Base-by-base conservation (phyloP, 1,284 basidiomycete genomes). In the Blastosporella zonata region DNA sequence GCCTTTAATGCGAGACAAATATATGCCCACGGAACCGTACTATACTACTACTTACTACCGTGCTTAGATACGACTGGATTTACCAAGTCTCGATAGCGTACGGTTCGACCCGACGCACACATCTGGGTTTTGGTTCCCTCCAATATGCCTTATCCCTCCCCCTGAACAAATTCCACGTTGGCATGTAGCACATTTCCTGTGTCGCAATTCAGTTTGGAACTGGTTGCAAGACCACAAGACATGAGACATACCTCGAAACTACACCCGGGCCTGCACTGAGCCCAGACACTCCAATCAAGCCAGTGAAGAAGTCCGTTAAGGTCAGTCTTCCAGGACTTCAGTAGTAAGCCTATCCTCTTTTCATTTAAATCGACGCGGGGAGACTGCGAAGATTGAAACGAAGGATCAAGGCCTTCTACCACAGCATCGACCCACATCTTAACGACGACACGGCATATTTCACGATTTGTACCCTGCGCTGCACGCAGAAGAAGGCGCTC, bases 221-320 rank as follows among this genome's bases (percentile, higher is more conserved):
- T 25, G 34, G 22, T n/a, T 27, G 25, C 25, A 27, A 27, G 25
- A 27, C 25, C 5, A 27, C 5, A 27, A 27, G 6, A 12, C 13
- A 34, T 18, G 3, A 9, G 15, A 51, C 65, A 17, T 40, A 74
- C 74, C 58, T 72, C 69, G 35, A 64, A 64, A 2, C 57, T 51
- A 49, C 74, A 76, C 7, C 52, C 66, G 12, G 74, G 74, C 0
- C 62, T 59, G 54, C 75, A 76, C 41, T 65, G 67, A 7, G 70
- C 55, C 73, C 74, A 76, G 3, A 66, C 55, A 44, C 69, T 68
- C 73, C 74, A 77, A 47, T 72, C 74, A n/a, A 77, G 56, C 75
- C 74, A 76, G 0, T 35, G 44, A 64, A 74, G 71, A 38, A 77
- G 50, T 8, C 47, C 54, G 3, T 62, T 57, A 0, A 70, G 46